A percentile compares a stretch with the other conserved stretches of the same genome.
Conservation (phyloP, 192 early-diverging fungal species). For the Phycomyces blakesleeanus region DNA sequence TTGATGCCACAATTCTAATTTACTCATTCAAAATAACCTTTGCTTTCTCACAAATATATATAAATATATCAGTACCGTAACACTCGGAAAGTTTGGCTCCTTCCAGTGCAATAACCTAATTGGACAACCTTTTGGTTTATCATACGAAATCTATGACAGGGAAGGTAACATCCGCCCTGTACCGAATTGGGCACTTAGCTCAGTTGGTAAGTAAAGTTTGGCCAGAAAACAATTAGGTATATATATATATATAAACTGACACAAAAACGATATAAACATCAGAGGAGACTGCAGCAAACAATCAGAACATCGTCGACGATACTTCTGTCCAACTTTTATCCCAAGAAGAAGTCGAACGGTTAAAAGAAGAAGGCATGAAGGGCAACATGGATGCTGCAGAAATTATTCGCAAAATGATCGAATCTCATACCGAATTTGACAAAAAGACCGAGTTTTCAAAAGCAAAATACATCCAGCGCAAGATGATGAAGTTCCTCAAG, state of each 20-base stretch:
- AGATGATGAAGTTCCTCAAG: constrained; percentile 84
- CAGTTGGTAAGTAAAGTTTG: constrained; percentile 37
- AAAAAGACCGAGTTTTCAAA: constrained; percentile 95
- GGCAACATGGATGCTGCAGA: constrained; percentile 65
- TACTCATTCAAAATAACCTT: constrained; percentile 10
- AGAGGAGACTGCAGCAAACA: constrained; percentile 78
- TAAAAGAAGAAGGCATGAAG: constrained; percentile 69
- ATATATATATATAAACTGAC: neutral
- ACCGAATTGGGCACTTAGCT: constrained; percentile 25
- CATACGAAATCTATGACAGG: constrained; percentile 76
- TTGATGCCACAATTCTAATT: neutral
- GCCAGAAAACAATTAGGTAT: neutral
- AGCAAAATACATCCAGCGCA: constrained; percentile 90
- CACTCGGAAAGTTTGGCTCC: constrained; percentile 89
- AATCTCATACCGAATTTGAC: constrained; percentile 81
- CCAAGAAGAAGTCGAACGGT: constrained; percentile 73
- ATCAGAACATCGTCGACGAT: constrained; percentile 76
- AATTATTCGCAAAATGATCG: constrained; percentile 77
- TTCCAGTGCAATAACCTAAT: constrained; percentile 79
- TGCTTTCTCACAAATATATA: constrained; percentile 56
- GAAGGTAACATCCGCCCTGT: constrained; percentile 44
- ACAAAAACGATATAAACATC: constrained; percentile 4
- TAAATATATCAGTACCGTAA: constrained; percentile 42
- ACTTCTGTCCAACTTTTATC: constrained; percentile 73
- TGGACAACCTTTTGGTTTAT: constrained; percentile 76